phyloP scores from a whole-genome alignment of 345 rosid genomes.

The Rubroshorea leprosula region DNA sequence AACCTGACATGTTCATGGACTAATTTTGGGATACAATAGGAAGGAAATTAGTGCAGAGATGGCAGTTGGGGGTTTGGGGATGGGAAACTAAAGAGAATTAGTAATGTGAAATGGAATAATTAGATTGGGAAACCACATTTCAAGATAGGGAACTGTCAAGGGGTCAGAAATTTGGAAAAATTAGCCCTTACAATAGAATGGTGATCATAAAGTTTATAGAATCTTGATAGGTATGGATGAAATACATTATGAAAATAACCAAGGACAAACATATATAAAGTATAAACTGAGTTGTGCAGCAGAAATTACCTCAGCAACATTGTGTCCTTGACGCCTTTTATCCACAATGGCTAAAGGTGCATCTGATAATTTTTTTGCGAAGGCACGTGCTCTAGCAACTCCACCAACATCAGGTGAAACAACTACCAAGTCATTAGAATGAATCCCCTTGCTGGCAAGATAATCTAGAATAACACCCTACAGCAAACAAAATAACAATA shows the following conservation, averaged over 20 bases:
- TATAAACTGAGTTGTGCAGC: constrained; percentile 7
- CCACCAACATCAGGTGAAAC: constrained; percentile 99
- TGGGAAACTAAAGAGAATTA: too few species aligned
- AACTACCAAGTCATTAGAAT: constrained; percentile 78
- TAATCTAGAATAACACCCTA: constrained; percentile 97
- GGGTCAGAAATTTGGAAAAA: neutral
- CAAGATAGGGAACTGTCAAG: neutral
- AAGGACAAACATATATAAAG: neutral
- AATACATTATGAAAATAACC: too few species aligned
- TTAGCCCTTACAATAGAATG: neutral
- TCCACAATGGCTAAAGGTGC: constrained; percentile 98
- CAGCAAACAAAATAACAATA: constrained; percentile 1
- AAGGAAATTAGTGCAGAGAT: too few species aligned
- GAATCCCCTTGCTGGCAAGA: constrained; percentile 89
- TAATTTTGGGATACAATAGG: too few species aligned
- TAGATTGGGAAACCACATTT: too few species aligned
- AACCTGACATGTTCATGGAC: too few species aligned
- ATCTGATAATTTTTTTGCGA: constrained; percentile 88
- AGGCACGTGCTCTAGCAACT: constrained; percentile 96
- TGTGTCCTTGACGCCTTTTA: constrained; percentile 96
- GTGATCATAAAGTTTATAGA: too few species aligned
- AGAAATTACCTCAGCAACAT: constrained; percentile 83
- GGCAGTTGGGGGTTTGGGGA: too few species aligned
- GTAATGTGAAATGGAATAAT: too few species aligned
- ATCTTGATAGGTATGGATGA: neutral